Base-by-base conservation (phyloP, 2,329 filamentous ascomycete genomes). In the Xylariales sp. region DNA sequence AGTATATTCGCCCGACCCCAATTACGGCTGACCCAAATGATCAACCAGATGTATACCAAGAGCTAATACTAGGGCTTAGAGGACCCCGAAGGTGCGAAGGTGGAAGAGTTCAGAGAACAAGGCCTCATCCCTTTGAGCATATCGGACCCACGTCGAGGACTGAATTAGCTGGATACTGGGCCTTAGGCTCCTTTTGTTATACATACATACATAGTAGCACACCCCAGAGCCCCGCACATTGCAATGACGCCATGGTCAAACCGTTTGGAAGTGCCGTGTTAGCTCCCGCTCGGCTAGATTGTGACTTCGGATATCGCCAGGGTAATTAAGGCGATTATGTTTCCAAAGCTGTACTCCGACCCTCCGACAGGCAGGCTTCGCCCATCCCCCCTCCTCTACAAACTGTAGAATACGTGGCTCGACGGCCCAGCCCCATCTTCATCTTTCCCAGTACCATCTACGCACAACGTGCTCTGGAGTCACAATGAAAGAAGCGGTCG, bases 401-500 rank as follows among this genome's bases (percentile, higher is more conserved):
- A 8, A 45, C 6, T n/a, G 18, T 9, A 32, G 9, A 34, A 18
- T 18, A 39, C 9, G 39, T 41, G 14, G 39, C 39, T 34, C 5
- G 32, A 34, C 2, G 32, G 32, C 32, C 32, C 39, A 14, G 3
- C 10, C 14, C n/a, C 45, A 36, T 53, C 45, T 49, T 23, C 53
- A 32, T 45, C 28, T 28, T 43, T 46, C 10, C 30, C 30, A 34
- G 9, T 23, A 34, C 32, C 41, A 43, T 30, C 5, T 41, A 32
- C 30, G 16, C 39, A 28, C 8, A 45, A 34, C 8, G 12, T 39
- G n/a, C 9, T 14, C 28, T 18, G 12, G 7, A 46, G 30, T 43
- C 62, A 69, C 36, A 36, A 76, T 76, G 75, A 76, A 76, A 64
- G 75, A 75, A 72, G 75, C 73, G 16, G 3, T 75, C 12, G 68